Evolutionary conservation across 495 filamentous ascomycete species (phyloP).

Genomic region (Lasiosphaeria hispida): DNA sequence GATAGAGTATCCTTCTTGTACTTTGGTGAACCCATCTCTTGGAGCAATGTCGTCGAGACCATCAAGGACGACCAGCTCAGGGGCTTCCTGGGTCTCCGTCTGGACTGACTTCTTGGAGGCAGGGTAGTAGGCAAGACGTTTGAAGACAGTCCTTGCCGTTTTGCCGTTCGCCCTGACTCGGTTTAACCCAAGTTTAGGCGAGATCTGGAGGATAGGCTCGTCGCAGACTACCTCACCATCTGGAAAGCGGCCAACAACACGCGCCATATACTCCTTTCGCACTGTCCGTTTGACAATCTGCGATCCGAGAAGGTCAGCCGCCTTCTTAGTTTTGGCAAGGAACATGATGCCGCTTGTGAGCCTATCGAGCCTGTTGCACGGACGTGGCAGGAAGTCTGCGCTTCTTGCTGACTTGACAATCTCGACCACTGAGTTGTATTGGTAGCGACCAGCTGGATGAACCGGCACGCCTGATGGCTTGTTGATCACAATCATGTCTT

Average conservation of each 20-base stretch:
- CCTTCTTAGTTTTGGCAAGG: slow-evolving; percentile 77
- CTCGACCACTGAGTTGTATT: slow-evolving; percentile 90
- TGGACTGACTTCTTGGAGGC: slow-evolving; percentile 26
- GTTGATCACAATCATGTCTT: slow-evolving; percentile 90
- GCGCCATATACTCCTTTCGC: slow-evolving; percentile 89
- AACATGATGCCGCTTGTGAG: slow-evolving; percentile 98
- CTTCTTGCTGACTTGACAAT: slow-evolving; percentile 81
- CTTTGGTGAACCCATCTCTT: slow-evolving; percentile 20
- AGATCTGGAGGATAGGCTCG: slow-evolving; percentile 89
- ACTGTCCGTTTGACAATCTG: slow-evolving; percentile 75
- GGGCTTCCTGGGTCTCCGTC: neutral
- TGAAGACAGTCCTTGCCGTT: slow-evolving; percentile 84
- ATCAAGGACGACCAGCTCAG: no score
- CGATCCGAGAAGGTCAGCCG: slow-evolving; percentile 69
- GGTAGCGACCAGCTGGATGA: slow-evolving; percentile 90
- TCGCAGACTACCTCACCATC: slow-evolving; percentile 81
- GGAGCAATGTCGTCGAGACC: no score
- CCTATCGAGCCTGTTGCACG: slow-evolving; percentile 91
- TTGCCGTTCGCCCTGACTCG: slow-evolving; percentile 91
- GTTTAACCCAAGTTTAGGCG: slow-evolving; percentile 92
- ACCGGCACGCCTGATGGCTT: slow-evolving; percentile 95
- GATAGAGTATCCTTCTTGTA: slow-evolving; percentile 77
- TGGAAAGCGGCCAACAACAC: slow-evolving; percentile 88
- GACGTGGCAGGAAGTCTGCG: slow-evolving; percentile 65
- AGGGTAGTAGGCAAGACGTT: slow-evolving; percentile 82